A percentile compares a stretch with the other conserved stretches of the same genome.
Conservation (phyloP, 176 grass and related monocot genomes). For the Phyllostachys edulis region DNA sequence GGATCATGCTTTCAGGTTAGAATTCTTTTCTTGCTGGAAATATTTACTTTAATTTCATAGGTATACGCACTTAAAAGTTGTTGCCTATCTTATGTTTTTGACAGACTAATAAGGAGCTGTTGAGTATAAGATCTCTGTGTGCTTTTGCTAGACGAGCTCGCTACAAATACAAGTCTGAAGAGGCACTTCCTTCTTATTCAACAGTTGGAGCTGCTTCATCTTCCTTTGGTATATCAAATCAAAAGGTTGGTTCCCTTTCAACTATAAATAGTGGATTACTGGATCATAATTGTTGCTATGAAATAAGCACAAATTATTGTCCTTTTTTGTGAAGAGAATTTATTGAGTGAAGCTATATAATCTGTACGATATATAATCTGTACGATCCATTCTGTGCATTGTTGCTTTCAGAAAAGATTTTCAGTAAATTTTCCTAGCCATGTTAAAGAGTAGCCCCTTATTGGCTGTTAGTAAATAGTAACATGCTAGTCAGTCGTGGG, state of each 20-base stretch:
- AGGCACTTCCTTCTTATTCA: slow-evolving; percentile 75
- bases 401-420: slow-evolving; percentile 11
- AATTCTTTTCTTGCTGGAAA: slow-evolving; percentile 12
- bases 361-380: neutral
- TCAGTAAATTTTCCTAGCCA: neutral
- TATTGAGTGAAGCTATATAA: slow-evolving; percentile 1
- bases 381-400: neutral
- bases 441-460: slow-evolving; percentile 2
- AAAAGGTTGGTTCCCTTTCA: slow-evolving; percentile 57
- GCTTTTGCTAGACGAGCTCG: slow-evolving; percentile 54
- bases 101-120: slow-evolving; percentile 74
- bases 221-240: slow-evolving; percentile 61
- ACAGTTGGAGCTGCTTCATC: slow-evolving; percentile 62
- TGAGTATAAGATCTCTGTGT: slow-evolving; percentile 44
- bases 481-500: neutral
- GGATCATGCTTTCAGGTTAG: slow-evolving; percentile 73
- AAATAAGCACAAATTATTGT: neutral
- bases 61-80: slow-evolving; percentile 2
- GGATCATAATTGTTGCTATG: neutral
- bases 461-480: neutral
- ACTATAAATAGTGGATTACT: slow-evolving; percentile 18
- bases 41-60: slow-evolving; percentile 18
- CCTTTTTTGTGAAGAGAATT: neutral
- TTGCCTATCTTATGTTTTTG: slow-evolving; percentile 21
- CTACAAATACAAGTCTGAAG: slow-evolving; percentile 66